Percentiles rank a stretch among this genome's conserved stretches.
phyloP scores from a whole-genome alignment of 2,329 filamentous ascomycete species.

The Hymenoscyphus repandus region DNA sequence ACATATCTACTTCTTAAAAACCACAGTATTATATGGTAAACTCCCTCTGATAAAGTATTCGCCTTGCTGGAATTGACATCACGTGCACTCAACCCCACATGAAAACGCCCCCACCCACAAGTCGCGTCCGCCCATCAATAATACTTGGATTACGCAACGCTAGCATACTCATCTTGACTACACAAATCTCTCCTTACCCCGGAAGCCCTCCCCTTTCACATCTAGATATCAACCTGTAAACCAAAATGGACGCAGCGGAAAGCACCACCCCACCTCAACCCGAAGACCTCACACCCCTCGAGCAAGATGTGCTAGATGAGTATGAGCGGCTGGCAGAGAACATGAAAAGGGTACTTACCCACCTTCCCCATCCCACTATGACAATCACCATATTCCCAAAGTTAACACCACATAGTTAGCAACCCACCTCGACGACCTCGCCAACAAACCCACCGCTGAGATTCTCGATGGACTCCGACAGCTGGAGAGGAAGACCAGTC shows the following conservation, averaged over 20 bases:
- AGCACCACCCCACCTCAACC: slow-evolving; percentile 28
- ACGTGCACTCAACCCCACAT: too few relatives aligned
- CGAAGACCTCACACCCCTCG: slow-evolving; percentile 65
- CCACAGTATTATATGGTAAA: too few relatives aligned
- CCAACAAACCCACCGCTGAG: slow-evolving; percentile 67
- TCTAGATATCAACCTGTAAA: not conserved
- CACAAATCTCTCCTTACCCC: not conserved
- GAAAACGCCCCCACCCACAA: too few relatives aligned
- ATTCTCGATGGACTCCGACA: slow-evolving; percentile 82
- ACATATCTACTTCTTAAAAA: too few relatives aligned
- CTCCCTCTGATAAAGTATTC: too few relatives aligned
- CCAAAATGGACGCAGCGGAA: slow-evolving; percentile 18
- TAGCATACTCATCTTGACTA: not conserved
- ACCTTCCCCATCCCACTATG: not conserved
- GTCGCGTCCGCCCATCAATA: too few relatives aligned
- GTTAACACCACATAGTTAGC: slow-evolving; percentile 45
- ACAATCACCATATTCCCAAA: too few relatives aligned
- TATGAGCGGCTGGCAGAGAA: slow-evolving; percentile 84
- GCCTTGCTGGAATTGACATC: too few relatives aligned
- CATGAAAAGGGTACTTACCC: slow-evolving; percentile 69
- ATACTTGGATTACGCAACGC: too few relatives aligned
- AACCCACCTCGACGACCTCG: slow-evolving; percentile 56
- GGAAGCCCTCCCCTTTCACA: not conserved
- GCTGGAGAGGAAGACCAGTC: slow-evolving; percentile 87
- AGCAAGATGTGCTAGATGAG: slow-evolving; percentile 93